A percentile compares a stretch with the other conserved stretches of the same genome.
Evolutionary conservation across 441 rosid species (phyloP).

Genomic region (Dalechampia spathulata): DNA sequence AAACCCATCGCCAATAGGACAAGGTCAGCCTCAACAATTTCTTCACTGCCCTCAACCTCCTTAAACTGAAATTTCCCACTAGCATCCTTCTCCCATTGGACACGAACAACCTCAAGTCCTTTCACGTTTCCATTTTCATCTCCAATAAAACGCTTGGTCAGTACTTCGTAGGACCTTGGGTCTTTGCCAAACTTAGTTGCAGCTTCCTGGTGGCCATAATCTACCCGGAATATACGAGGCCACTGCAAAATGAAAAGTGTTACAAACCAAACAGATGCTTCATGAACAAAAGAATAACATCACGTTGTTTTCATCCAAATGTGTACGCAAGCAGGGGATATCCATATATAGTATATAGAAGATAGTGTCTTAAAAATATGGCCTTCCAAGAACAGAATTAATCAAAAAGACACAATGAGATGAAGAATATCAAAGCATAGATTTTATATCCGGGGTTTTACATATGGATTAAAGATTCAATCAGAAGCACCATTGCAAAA

Average conservation of each 20-base stretch:
- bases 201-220: constrained; percentile 99
- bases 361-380: background rate
- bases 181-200: constrained; percentile 82
- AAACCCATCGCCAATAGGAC: constrained; percentile 98
- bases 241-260: constrained; percentile 44
- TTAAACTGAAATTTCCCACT: constrained; percentile 78
- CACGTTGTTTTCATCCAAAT: background rate
- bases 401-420: background rate
- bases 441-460: no score
- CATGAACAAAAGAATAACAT: background rate
- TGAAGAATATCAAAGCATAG: background rate
- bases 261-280: background rate
- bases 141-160: constrained; percentile 91
- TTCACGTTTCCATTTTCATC: constrained; percentile 78
- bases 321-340: background rate
- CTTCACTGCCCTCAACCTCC: constrained; percentile 88
- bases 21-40: constrained; percentile 83
- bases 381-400: background rate
- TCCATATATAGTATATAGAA: no score
- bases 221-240: constrained; percentile 95
- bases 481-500: background rate
- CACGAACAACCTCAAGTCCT: constrained; percentile 77
- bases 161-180: constrained; percentile 88
- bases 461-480: no score
- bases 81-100: constrained; percentile 92